These are phyloP conservation scores for Phytophthora hibernalis DNA, from an alignment of 352 stramenopile species.

Conservation along the genomic window DNA sequence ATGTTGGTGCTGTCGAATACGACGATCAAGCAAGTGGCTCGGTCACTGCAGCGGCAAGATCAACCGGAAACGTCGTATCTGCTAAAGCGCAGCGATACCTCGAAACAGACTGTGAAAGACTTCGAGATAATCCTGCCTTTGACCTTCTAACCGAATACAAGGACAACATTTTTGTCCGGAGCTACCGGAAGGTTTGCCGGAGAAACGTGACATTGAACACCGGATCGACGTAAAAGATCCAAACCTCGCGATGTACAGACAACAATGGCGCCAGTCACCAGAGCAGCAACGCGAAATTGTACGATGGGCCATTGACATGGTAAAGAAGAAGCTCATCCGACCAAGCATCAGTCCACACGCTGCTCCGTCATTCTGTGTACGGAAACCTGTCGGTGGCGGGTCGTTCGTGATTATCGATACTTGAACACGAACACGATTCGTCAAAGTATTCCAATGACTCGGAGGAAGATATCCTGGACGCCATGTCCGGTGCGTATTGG, in stretches of 20 bases:
- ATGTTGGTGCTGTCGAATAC: too few species aligned
- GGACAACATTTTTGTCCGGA: slow-evolving; percentile 11
- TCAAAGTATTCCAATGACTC: slow-evolving; percentile 17
- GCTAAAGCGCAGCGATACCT: too few species aligned
- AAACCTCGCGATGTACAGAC: slow-evolving; percentile 16
- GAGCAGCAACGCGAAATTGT: slow-evolving; percentile 24
- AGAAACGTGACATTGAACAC: slow-evolving; percentile 12
- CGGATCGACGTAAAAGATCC: slow-evolving; percentile 10
- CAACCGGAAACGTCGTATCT: too few species aligned
- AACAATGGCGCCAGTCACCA: slow-evolving; percentile 11
- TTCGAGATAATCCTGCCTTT: too few species aligned
- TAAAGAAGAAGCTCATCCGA: slow-evolving; percentile 15
- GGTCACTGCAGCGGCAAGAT: too few species aligned
- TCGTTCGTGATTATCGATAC: slow-evolving; percentile 32
- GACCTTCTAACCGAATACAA: slow-evolving; percentile 3
- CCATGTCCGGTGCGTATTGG: slow-evolving; percentile 22
- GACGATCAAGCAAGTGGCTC: too few species aligned
- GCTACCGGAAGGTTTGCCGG: slow-evolving; percentile 12
- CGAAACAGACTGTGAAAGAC: too few species aligned
- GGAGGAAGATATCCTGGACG: slow-evolving; percentile 29
- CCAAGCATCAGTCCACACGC: slow-evolving; percentile 14
- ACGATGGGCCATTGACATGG: slow-evolving; percentile 1
- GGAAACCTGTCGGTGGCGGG: slow-evolving; percentile 27
- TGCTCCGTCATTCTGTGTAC: slow-evolving; percentile 23
- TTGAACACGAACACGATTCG: slow-evolving; percentile 9